A percentile compares a stretch with the other conserved stretches of the same genome.
Evolutionary conservation across 306 rosid genomes (phyloP).

Genomic region (Bauhinia variegata): DNA sequence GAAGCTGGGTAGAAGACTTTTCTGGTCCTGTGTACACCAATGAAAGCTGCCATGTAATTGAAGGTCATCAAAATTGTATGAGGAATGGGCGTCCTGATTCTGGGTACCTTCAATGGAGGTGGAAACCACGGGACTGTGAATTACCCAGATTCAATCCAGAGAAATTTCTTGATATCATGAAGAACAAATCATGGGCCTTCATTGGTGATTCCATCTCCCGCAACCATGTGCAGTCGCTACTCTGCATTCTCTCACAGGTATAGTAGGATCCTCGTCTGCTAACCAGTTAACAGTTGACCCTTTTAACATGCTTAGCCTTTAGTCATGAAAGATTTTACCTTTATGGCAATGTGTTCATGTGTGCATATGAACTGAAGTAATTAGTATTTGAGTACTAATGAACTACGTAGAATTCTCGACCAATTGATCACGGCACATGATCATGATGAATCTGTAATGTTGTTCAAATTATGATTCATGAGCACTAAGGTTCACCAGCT

Average conservation of each 20-base stretch:
- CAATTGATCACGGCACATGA: no score
- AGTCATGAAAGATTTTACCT: background rate
- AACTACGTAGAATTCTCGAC: no score
- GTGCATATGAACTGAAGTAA: background rate
- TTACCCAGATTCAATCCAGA: slow-evolving; percentile 61
- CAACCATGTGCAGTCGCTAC: background rate
- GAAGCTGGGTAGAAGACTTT: slow-evolving; percentile 73
- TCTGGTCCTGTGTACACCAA: slow-evolving; percentile 71
- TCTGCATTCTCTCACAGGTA: background rate
- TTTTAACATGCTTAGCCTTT: no score
- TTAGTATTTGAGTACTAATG: background rate
- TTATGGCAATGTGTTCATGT: background rate
- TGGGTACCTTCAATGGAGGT: slow-evolving; percentile 72
- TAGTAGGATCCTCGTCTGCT: no score
- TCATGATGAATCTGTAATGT: no score
- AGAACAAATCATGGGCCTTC: slow-evolving; percentile 68
- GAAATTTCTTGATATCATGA: slow-evolving; percentile 69
- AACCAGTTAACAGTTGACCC: background rate
- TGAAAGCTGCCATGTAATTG: slow-evolving; percentile 67
- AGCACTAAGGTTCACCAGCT: slow-evolving; percentile 15
- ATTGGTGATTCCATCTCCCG: slow-evolving; percentile 79
- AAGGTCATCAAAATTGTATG: slow-evolving; percentile 80
- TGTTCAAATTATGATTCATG: no score
- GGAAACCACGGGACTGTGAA: slow-evolving; percentile 71
- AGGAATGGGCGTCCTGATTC: slow-evolving; percentile 81